Evolutionary conservation across 768 basidiomycete genomes (phyloP), one percentile per base, ranked within the genome.

Genomic region (Crepidotus variabilis): DNA sequence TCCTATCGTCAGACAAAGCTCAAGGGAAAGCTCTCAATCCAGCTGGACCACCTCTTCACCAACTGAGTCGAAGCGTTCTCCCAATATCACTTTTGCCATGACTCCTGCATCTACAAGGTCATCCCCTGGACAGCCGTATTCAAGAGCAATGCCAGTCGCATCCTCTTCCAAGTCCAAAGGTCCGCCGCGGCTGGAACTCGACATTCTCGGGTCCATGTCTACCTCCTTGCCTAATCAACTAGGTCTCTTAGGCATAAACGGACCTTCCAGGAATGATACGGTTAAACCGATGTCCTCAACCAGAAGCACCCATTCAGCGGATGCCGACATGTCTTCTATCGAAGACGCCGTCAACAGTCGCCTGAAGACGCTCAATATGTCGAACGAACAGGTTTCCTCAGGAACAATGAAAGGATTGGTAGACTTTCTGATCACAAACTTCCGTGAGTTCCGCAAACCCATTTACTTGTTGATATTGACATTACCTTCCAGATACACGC

Each of bases 371-470:
- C 64, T 74, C 39, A 60, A 72, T 52, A 46, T 68, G 14, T 61
- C 58, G 7, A 51, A 54, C 50, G 75, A 73, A 6, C 55, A 61
- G 2, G 72, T 80, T 2, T 60, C 60, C 16, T 69, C 75, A 9
- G 79, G 74, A 6, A 79, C 75, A 11, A 54, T 81, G 51, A 73
- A 76, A 57, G 78, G 76, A 10, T 58, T 79, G 22, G 65, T 79
- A 2, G 72, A 78, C 14, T 69, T 71, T 22, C 57, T 79, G 48
- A 73, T 76, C 50, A 63, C 62, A 21, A 64, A 69, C 52, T 71
- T 70, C 56, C 71, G 72, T 73, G 48, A 67, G 70, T 66, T 14
- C 18, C 48, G 28, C 18, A 51, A 28, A 4, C 32, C 8, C 9
- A 58, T 6, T 46, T 2, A 1, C 33, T 46, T 20, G 6, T 23